Base-by-base conservation (phyloP, 2,329 filamentous ascomycete species). In the Scleromitrula shiraiana region DNA sequence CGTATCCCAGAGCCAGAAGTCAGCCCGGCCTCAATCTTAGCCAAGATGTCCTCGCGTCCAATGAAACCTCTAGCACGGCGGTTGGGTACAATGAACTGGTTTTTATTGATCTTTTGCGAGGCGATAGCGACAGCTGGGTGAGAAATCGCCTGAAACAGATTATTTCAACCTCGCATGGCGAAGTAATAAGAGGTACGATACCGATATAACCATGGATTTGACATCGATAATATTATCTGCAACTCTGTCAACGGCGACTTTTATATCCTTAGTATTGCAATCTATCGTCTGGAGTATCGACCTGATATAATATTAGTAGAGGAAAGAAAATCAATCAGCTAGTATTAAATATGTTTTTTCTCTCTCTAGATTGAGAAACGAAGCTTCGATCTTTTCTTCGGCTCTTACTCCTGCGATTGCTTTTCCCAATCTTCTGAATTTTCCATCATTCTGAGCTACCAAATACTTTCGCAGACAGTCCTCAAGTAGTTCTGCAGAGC, bases 11-110 rank as follows among this genome's bases (percentile, higher is more conserved):
- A 15, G 23, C 10, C 30, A 9, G 38, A 19, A 14, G 43, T 38
- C 12, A 51, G 48, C 10, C 47, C 44, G 5, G 17, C 23, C 20
- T 55, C 41, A 12, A 59, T 57, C 15, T 7, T 50, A 2, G n/a
- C 17, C 5, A 59, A 45, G 3, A 54, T 46, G 30, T 55, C 50
- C 14, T 53, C 36, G 14, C 56, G 50, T 12, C 53, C 55, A n/a
- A 59, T 30, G 20, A 57, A 59, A 5, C 48, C 33, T 20, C 10
- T 27, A 1, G 53, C 47, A 8, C 30, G 41, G 14, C 52, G 41
- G 37, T 49, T 50, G 5, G 53, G 53, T 27, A 55, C 46, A 7
- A 39, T 24, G 32, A 51, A 49, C 24, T 50, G 41, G 8, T 2
- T 33, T 14, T 50, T 45, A 6, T 29, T 15, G 4, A 5, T 7